These are phyloP conservation scores for Aspergillus thermomutatus DNA, from an alignment of 2,329 filamentous ascomycete species.

Conservation along the genomic window DNA sequence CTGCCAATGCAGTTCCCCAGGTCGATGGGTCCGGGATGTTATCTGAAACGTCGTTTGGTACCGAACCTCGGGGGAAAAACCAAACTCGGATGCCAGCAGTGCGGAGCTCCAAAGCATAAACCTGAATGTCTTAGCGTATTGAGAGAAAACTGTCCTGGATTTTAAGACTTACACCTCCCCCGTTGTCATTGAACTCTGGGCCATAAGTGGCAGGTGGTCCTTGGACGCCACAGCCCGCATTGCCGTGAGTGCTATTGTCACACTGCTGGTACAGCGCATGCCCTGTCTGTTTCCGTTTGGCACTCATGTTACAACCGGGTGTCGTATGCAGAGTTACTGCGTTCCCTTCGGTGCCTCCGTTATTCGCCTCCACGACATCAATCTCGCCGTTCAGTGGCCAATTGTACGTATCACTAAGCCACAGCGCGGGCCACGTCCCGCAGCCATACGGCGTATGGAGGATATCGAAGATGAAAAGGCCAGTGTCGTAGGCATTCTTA, in stretches of 20 bases:
- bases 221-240: conserved; percentile 57
- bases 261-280: conserved; percentile 45
- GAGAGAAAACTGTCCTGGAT: neutral
- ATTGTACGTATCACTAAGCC: conserved; percentile 59
- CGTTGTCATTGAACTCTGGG: conserved; percentile 48
- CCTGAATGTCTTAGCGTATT: conserved; percentile 13
- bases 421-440: conserved; percentile 64
- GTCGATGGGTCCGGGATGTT: conserved; percentile 56
- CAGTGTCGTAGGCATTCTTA: conserved; percentile 57
- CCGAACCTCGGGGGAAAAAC: conserved; percentile 52
- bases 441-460: conserved; percentile 63
- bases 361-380: conserved; percentile 59
- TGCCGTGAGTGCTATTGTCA: conserved; percentile 49
- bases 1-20: conserved; percentile 62
- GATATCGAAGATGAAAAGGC: conserved; percentile 67
- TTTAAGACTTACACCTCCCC: conserved; percentile 48
- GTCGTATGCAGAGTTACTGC: conserved; percentile 60
- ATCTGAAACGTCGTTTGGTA: conserved; percentile 53
- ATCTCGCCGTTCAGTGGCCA: conserved; percentile 66
- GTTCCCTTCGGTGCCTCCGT: conserved; percentile 54
- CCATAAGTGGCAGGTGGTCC: conserved; percentile 49
- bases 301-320: conserved; percentile 51
- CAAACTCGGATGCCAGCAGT: conserved; percentile 60
- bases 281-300: conserved; percentile 55
- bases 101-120: conserved; percentile 62